Evolutionary conservation across 2,329 filamentous ascomycete species (phyloP).

Genomic region (Sporothrix globosa): DNA sequence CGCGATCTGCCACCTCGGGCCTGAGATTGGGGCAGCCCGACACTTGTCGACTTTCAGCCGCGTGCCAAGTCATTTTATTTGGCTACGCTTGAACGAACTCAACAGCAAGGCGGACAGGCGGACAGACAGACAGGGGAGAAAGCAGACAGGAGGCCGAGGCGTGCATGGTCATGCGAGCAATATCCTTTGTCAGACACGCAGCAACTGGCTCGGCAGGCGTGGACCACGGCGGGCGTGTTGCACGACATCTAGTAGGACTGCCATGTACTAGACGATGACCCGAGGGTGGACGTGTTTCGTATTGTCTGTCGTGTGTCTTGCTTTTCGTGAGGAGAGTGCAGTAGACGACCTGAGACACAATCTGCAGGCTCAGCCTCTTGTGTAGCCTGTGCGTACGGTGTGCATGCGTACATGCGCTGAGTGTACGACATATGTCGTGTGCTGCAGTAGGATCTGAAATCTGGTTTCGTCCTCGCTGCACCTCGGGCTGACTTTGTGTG

Average conservation of each 20-base stretch:
- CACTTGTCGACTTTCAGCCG: neutral
- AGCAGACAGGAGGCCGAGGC: neutral
- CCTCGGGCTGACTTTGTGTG: conserved; percentile 7
- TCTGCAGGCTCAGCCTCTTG: conserved; percentile 26
- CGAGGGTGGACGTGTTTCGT: conserved; percentile 16
- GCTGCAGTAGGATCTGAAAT: neutral
- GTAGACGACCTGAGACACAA: neutral
- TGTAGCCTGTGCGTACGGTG: neutral
- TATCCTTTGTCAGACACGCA: conserved; percentile 6
- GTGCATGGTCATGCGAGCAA: neutral
- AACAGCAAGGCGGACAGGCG: neutral
- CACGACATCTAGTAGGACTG: neutral
- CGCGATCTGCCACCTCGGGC: neutral
- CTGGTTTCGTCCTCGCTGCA: neutral
- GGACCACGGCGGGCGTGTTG: neutral
- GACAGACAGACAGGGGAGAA: too few relatives aligned
- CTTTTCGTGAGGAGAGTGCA: neutral
- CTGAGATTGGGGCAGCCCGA: conserved; percentile 18
- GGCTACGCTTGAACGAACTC: neutral
- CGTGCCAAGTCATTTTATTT: neutral
- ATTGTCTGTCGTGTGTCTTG: conserved; percentile 8
- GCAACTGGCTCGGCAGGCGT: conserved; percentile 6
- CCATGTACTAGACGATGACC: neutral
- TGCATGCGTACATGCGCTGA: neutral
- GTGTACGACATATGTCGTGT: too few relatives aligned